Base-by-base conservation (phyloP, 2,329 filamentous ascomycete genomes). In the Talaromyces sp. region DNA sequence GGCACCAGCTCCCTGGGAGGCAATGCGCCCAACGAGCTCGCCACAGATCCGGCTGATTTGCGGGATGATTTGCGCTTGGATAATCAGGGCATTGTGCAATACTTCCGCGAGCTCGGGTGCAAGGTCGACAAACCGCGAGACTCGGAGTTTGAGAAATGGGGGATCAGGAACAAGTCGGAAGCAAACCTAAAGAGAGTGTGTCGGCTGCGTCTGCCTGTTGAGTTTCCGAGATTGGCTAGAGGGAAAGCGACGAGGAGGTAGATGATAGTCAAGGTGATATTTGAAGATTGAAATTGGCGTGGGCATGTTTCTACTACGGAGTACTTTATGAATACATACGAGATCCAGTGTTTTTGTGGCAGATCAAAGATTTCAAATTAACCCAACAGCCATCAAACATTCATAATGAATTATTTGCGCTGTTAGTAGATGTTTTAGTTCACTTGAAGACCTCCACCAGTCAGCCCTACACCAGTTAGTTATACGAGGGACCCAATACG, bases 181-280 rank as follows among this genome's bases (percentile, higher is more conserved):
- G 83, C 82, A 4, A 73, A 75, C 21, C 71, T 73, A 10, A 72
- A 70, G 56, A 77, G 82, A 62, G 77, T 93, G 55, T 92, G 89
- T 13, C 86, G 86, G 66, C 78, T 98, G 68, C 85, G 83, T 67
- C 74, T 97, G 64, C 95, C 95, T 3, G 78, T 97, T 53, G 83
- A 87, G 62, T 97, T 97, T 72, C 95, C 93, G 1, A 92, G 89
- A 78, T 71, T 77, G 70, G 62, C 68, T 26, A 64, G 66, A 61
- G 69, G 70, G 53, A 69, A 69, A 62, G 67, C 67, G 64, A 29
- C 55, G 31, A 55, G 59, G 35, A 56, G 59, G 21, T 61, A 58
- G 26, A 13, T 41, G n/a, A 7, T 4, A n/a, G n/a, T n/a, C n/a
- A n/a, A 27, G 26, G 26, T 27, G 26, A 27, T 27, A 3, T 27